These are phyloP conservation scores for Lepiota venenata DNA, from an alignment of 768 basidiomycete genomes.

Conservation along the genomic window DNA sequence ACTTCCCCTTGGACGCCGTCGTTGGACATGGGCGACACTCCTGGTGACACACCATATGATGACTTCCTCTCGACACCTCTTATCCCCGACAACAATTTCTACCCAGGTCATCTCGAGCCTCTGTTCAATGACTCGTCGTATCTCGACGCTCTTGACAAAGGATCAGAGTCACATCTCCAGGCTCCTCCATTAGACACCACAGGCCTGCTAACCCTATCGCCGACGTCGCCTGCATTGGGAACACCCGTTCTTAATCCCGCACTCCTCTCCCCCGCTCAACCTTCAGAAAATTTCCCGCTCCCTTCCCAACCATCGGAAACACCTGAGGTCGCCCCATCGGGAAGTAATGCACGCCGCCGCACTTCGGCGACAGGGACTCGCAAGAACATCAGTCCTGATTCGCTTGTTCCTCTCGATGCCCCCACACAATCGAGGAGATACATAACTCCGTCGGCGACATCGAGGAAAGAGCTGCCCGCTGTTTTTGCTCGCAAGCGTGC, in stretches of 20 bases:
- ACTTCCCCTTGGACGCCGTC: slow-evolving; percentile 26
- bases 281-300: slow-evolving; percentile 12
- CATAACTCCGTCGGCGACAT: slow-evolving; percentile 60
- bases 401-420: slow-evolving; percentile 67
- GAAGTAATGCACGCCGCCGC: slow-evolving; percentile 25
- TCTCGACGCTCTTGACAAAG: slow-evolving; percentile 7
- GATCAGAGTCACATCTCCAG: slow-evolving; percentile 11
- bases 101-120: slow-evolving; percentile 24
- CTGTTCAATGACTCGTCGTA: slow-evolving; percentile 18
- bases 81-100: slow-evolving; percentile 20
- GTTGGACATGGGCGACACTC: slow-evolving; percentile 26
- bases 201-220: slow-evolving; percentile 45
- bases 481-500: slow-evolving; percentile 65
- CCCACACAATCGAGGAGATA: slow-evolving; percentile 75
- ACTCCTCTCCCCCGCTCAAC: slow-evolving; percentile 28
- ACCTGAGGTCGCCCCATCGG: slow-evolving; percentile 10
- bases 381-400: slow-evolving; percentile 58
- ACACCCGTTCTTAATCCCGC: slow-evolving; percentile 46
- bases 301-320: slow-evolving; percentile 9
- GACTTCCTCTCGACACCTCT: slow-evolving; percentile 38
- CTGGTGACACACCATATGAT: slow-evolving; percentile 30
- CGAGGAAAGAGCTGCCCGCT: slow-evolving; percentile 68
- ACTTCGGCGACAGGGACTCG: slow-evolving; percentile 61
- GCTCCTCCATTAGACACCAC: slow-evolving; percentile 15
- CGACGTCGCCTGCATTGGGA: slow-evolving; percentile 20